These are phyloP conservation scores for Podospora australis DNA, from an alignment of 495 filamentous ascomycete genomes.

Conservation along the genomic window DNA sequence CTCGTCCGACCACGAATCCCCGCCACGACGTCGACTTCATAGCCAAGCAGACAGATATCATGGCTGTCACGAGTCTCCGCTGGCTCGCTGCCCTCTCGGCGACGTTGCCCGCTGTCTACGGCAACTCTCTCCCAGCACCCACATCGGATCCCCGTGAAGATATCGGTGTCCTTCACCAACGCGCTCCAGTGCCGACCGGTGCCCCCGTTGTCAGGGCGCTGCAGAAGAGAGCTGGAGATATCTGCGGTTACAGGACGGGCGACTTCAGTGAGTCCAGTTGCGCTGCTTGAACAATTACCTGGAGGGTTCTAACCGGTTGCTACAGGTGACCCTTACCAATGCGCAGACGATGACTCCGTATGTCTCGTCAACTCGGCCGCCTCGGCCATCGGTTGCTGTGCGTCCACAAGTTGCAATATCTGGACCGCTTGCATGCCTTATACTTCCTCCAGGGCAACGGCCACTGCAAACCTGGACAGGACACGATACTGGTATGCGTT, in stretches of 20 bases:
- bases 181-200: too few relatives aligned
- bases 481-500: slow-evolving; percentile 12
- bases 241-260: slow-evolving; percentile 6
- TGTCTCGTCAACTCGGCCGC: slow-evolving; percentile 6
- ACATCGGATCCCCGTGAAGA: background rate
- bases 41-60: too few relatives aligned
- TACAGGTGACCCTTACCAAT: background rate
- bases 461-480: slow-evolving; percentile 1
- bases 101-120: slow-evolving; percentile 8
- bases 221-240: slow-evolving; percentile 1
- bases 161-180: background rate
- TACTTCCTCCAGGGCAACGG: background rate
- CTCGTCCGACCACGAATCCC: background rate
- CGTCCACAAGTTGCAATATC: slow-evolving; percentile 4
- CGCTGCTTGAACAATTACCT: too few relatives aligned
- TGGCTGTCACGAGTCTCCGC: slow-evolving; percentile 9
- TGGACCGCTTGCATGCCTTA: slow-evolving; percentile 5
- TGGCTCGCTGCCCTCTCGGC: slow-evolving; percentile 9
- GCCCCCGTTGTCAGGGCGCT: too few relatives aligned
- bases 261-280: slow-evolving; percentile 1
- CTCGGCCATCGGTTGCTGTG: slow-evolving; percentile 14
- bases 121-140: background rate
- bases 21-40: too few relatives aligned
- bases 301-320: background rate
- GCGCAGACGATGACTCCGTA: background rate